Evolutionary conservation across 805 yeast species (phyloP).

Genomic region (Sugiyamaella boreocaroliniensis): DNA sequence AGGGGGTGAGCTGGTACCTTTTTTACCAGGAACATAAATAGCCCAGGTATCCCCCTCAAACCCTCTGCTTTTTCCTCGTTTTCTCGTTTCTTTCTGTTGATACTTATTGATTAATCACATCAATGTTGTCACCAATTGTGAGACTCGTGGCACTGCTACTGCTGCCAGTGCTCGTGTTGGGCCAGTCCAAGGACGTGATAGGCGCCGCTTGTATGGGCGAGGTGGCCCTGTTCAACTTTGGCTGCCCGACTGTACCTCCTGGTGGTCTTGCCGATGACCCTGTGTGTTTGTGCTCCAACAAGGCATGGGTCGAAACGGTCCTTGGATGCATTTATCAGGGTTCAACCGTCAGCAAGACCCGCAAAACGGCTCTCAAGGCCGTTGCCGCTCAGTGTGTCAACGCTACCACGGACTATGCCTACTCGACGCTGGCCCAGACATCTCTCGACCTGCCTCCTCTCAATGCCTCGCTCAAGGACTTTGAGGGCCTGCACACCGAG

Average conservation of each 20-base stretch:
- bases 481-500: not conserved
- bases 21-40: not conserved
- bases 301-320: constrained; percentile 6
- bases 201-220: not conserved
- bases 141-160: not conserved
- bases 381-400: constrained; percentile 1
- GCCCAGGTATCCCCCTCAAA: not conserved
- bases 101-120: not conserved
- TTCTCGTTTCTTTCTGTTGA: not conserved
- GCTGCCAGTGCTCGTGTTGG: not conserved
- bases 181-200: not conserved
- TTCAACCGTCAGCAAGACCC: not conserved
- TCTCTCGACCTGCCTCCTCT: not conserved
- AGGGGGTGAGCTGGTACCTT: too few relatives aligned
- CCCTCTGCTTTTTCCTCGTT: not conserved
- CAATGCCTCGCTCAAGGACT: not conserved
- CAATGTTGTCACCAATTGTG: not conserved
- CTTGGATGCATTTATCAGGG: constrained; percentile 7
- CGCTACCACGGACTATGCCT: not conserved
- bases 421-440: not conserved
- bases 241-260: not conserved
- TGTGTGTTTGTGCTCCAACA: constrained; percentile 6
- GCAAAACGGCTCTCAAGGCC: constrained; percentile 1
- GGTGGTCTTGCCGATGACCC: not conserved
- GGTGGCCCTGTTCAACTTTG: constrained; percentile 1